Evolutionary conservation across 1,139 yeast genomes (phyloP), one percentile per base, ranked within the genome.

Genomic region (Protomyces inundatus): DNA sequence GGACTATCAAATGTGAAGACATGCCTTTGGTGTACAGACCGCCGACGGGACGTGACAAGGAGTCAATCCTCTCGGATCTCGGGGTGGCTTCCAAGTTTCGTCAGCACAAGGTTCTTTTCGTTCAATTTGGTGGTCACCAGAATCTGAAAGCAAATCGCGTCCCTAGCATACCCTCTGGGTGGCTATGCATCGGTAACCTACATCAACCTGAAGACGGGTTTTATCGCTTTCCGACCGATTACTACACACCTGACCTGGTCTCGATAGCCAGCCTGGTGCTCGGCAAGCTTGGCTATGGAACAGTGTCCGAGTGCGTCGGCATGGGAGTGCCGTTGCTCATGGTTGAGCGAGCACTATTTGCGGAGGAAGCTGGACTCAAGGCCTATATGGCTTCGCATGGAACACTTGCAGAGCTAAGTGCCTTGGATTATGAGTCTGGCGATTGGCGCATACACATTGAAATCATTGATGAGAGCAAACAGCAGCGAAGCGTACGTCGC

Each of bases 241-340:
- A 33, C 7, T 52, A 58, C 62, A n/a, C 54, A 23, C 62, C 62
- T 10, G 62, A 58, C n/a, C 36, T 58, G 37, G 56, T 58, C 45
- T 10, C 39, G 12, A 51, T 55, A 12, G 35, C 53, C 4, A 39
- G 23, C 14, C 12, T 52, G 14, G 62, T 58, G 42, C 53, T 58
- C n/a, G 62, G 62, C 35, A 58, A 58, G 48, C 53, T 58, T 52
- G 62, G 62, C 45, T 58, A 58, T 40, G 62, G 62, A 32, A 58
- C 56, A 4, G 62, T 58, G 4, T 23, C 50, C 6, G 62, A 58
- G 9, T 51, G 62, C 12, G 46, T 35, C 37, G 62, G 62, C 35
- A 51, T 58, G 48, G 62, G 54, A 10, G 52, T 35, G 23, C 62
- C 62, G 6, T 42, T 58, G n/a, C 42, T 58, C 23, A 51, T 32